Conservation (phyloP, 2,329 filamentous ascomycete genomes). For the Dothideomycetes sp. region DNA sequence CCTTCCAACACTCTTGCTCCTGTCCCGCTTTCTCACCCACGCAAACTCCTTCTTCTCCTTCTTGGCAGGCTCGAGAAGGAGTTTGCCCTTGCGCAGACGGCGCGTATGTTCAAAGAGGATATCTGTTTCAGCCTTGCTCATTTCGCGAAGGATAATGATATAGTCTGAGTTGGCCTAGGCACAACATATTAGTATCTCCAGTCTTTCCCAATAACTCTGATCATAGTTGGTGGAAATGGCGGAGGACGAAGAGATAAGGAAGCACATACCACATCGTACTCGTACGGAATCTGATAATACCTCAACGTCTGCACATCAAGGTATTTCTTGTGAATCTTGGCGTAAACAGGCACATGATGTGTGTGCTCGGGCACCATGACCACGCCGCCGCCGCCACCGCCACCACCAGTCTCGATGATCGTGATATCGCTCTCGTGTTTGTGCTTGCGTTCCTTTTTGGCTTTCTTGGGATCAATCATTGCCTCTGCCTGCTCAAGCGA, state of each 20-base stretch:
- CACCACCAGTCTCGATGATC: background rate
- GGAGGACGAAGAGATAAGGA: background rate
- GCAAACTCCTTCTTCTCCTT: constrained; percentile 31
- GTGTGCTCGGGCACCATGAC: constrained; percentile 1
- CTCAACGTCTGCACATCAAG: constrained; percentile 34
- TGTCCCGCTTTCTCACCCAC: constrained; percentile 27
- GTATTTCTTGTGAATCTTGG: constrained; percentile 36
- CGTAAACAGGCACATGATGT: constrained; percentile 28
- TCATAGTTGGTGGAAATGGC: background rate
- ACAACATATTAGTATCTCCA: background rate
- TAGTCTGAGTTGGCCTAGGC: constrained; percentile 31
- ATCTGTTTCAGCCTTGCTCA: constrained; percentile 37
- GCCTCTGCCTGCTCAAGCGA: constrained; percentile 37
- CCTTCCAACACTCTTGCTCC: constrained; percentile 13
- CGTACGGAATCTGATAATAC: constrained; percentile 38
- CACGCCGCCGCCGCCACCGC: background rate
- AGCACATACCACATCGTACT: constrained; percentile 33
- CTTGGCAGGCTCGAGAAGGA: constrained; percentile 31
- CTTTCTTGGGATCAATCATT: constrained; percentile 36
- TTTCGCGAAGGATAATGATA: constrained; percentile 39
- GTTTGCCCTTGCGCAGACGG: constrained; percentile 27
- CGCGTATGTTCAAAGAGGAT: constrained; percentile 40
- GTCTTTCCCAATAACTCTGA: too few species aligned
- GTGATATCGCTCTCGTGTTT: constrained; percentile 8
- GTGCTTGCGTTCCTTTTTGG: constrained; percentile 22